Evolutionary conservation across 345 rosid genomes (phyloP), one percentile per base, ranked within the genome.

Genomic region (Crucihimalaya himalaica): DNA sequence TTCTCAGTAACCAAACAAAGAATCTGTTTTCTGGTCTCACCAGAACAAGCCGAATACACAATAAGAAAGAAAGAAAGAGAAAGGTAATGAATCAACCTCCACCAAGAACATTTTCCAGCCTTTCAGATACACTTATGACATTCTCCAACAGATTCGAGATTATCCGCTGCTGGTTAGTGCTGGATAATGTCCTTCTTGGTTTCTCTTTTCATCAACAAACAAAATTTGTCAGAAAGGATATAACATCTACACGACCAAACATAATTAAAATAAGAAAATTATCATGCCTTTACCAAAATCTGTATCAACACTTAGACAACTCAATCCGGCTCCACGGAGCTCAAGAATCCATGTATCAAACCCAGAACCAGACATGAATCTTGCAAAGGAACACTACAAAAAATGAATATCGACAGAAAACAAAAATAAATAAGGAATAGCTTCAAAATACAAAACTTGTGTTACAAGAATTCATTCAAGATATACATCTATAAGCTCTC

Each of bases 301-400:
- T 71, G 74, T 71, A 74, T 80, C 83, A 42, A 50, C 15, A 43
- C 19, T 77, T 5, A 64, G 77, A 19, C 72, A 66, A 79, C 97
- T 93, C 82, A 93, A 78, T 6, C 98, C 98, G 23, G 91, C 84
- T 71, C 93, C 97, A 68, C 97, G 82, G 52, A 93, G 76, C 82
- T 93, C 98, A 70, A 93, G 83, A 73, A 83, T 84, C 98, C 98
- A 89, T 1, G 98, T 85, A 67, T 93, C 98, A 45, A 84, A 93
- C 76, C 97, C 97, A 64, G 86, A 88, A 63, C 76, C 74, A 63
- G 86, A 83, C 96, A 93, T 93, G 81, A 53, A 81, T 21, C 98
- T 89, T 21, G 97, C 97, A 42, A 93, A 89, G 0, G 98, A 91
- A 28, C 75, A 79, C 98, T 93, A 83, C 43, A 32, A 61, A 70